Base-by-base conservation (phyloP, 2,329 filamentous ascomycete genomes). In the Diplodia corticola region DNA sequence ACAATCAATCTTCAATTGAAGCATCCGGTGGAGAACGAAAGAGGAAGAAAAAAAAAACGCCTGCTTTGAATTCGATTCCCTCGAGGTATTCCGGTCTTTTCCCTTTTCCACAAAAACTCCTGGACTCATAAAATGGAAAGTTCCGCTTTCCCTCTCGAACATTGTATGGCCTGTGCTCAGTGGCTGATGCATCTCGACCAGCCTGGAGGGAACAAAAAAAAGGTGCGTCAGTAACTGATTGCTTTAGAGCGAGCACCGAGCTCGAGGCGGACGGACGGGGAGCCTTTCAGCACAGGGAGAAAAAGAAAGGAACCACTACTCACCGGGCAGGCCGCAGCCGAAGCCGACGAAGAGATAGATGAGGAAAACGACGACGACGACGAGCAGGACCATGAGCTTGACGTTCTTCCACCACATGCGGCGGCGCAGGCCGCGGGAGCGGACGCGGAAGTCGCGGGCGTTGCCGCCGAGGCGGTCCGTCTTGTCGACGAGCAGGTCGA, bases 331-430 rank as follows among this genome's bases (percentile, higher is more conserved):
- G 6, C 89, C 89, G 75, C 89, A 92, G 5, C 88, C 89, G 78
- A 91, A 88, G 0, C 89, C 89, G 24, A 91, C 84, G 70, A 91
- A 87, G 13, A 92, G 73, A 75, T 91, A 92, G 4, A 91, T 73
- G 77, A 91, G 79, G 73, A 91, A 91, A 9, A 91, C 77, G 28
- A 95, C 79, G 1, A 93, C 92, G 51, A 97, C 74, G 4, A 79
- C 83, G 68, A 93, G 75, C 71, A 99, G 78, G 6, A 87, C 89
- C 93, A 98, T 97, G 71, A 99, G 80, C 82, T 96, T 96, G 53
- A 96, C 86, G 78, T 99, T 98, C 88, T 98, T 98, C 94, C 94
- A 98, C 95, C 95, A 99, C 95, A 99, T 98, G 79, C 90, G 86
- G 75, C 96, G 86, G 81, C 95, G 91, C 72, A 99, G 79, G 0